These are phyloP conservation scores for Cyanidiococcus yangmingshanensis DNA, from an alignment of 23 red algal species.

Conservation along the genomic window DNA sequence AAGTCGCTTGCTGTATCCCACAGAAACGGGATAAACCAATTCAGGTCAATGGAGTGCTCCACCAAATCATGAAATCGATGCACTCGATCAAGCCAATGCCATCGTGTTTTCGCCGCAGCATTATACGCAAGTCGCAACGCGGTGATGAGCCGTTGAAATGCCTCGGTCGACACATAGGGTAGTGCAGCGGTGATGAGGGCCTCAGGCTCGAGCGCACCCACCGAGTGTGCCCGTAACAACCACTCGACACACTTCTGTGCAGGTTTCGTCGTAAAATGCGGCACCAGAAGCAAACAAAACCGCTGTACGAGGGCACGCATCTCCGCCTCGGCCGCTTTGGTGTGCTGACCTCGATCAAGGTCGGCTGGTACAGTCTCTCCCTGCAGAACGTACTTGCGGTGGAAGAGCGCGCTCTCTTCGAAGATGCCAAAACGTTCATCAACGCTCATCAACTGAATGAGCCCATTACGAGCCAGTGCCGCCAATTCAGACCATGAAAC, in stretches of 20 bases:
- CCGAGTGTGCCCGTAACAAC: conserved; percentile 1
- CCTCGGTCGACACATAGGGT: background rate
- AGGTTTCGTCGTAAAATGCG: conserved; percentile 3
- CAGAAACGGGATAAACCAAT: background rate
- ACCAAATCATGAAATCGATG: background rate
- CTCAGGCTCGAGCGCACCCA: background rate
- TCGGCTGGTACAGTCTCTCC: background rate
- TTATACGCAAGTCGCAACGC: background rate
- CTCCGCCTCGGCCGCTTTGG: conserved; percentile 1
- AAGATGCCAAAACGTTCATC: background rate
- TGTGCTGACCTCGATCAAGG: background rate
- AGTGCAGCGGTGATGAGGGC: background rate
- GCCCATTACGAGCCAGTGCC: background rate
- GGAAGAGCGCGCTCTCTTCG: background rate
- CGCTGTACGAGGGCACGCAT: background rate
- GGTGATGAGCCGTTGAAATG: background rate
- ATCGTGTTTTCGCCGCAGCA: background rate
- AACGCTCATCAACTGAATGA: background rate
- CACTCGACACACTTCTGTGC: conserved; percentile 21
- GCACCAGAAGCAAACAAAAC: conserved; percentile 8
- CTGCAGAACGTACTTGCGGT: background rate
- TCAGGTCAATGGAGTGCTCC: background rate
- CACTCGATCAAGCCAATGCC: conserved; percentile 1
- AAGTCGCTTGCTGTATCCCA: background rate
- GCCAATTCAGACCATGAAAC: background rate